A percentile compares a stretch with the other conserved stretches of the same genome.
These are phyloP conservation scores for Erysimum cheiranthoides DNA, from an alignment of 345 rosid species.

Conservation along the genomic window DNA sequence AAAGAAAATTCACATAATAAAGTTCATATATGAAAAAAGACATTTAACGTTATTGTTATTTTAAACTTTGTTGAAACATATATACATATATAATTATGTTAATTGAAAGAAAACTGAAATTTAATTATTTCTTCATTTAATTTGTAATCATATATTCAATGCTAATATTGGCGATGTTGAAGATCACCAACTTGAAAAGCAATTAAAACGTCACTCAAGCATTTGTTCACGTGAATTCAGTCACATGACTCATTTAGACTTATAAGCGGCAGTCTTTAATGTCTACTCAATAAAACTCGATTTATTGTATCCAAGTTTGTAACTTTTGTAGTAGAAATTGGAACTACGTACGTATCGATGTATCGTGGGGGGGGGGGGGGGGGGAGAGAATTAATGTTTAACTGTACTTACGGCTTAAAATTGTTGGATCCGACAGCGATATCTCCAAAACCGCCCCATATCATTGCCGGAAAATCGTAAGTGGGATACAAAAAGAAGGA, in stretches of 20 bases:
- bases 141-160: background rate
- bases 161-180: background rate
- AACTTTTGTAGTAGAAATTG: conserved; percentile 12
- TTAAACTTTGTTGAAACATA: background rate
- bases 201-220: conserved; percentile 9
- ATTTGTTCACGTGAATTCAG: conserved; percentile 25
- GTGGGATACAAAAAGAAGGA: background rate
- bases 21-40: background rate
- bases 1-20: background rate
- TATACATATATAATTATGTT: no score
- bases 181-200: conserved; percentile 14
- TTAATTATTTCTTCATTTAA: background rate
- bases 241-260: background rate
- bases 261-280: background rate
- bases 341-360: conserved; percentile 21
- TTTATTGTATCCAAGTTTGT: background rate
- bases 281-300: conserved; percentile 4
- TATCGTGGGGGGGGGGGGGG: no score
- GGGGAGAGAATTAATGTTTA: conserved; percentile 3
- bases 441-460: conserved; percentile 25
- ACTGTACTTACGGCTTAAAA: background rate
- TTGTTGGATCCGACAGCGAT: background rate
- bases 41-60: background rate
- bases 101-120: background rate
- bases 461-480: conserved; percentile 14